These are phyloP conservation scores for Mrakia frigida DNA, from an alignment of 768 basidiomycete genomes.

Conservation along the genomic window DNA sequence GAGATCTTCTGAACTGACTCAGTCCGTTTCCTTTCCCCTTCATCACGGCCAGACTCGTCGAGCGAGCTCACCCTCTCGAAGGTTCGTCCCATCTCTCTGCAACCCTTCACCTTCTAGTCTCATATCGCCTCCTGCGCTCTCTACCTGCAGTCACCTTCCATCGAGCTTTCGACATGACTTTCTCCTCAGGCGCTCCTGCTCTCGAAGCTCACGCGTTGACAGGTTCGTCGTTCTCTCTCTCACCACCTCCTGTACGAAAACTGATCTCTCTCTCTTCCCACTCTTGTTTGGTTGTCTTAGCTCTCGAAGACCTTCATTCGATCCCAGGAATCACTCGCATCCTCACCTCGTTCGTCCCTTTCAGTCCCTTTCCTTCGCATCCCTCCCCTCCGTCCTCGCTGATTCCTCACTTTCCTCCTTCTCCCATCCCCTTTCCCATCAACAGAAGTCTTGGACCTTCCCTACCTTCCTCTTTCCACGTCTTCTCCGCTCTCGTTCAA, in stretches of 20 bases:
- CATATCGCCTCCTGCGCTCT: neutral
- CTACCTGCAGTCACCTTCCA: slow-evolving; percentile 64
- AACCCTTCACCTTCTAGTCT: neutral
- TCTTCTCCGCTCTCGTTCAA: neutral
- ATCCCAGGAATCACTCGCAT: slow-evolving; percentile 67
- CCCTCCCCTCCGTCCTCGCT: neutral
- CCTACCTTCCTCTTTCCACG: neutral
- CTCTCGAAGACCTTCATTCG: slow-evolving; percentile 34
- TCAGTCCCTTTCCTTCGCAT: neutral
- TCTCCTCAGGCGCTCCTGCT: slow-evolving; percentile 43
- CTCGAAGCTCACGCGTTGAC: slow-evolving; percentile 41
- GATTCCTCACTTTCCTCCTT: slow-evolving; percentile 44
- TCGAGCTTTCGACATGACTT: slow-evolving; percentile 70
- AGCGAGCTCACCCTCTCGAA: neutral
- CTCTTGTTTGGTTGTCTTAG: no score
- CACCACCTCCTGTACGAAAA: no score
- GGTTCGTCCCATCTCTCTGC: neutral
- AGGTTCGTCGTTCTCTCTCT: slow-evolving; percentile 43
- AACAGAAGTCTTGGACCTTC: neutral
- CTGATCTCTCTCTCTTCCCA: no score
- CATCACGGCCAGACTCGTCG: neutral
- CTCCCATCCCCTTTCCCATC: slow-evolving; percentile 41
- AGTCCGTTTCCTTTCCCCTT: neutral
- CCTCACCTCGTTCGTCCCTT: slow-evolving; percentile 63
- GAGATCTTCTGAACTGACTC: neutral